Conservation (phyloP, 345 rosid genomes). For the Sisymbrium altissimum region DNA sequence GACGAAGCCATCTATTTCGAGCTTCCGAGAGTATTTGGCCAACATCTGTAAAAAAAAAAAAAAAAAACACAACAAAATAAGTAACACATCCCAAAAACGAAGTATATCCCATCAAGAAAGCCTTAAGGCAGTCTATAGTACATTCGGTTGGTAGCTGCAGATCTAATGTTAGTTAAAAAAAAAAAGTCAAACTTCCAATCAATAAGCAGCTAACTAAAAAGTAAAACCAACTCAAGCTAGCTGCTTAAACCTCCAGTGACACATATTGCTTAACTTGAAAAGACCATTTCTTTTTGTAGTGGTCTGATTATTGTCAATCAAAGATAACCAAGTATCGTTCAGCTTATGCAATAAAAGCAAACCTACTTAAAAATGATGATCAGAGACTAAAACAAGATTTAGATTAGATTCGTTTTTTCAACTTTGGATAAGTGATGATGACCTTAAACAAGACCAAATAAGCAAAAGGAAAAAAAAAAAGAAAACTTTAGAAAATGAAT, state of each 20-base stretch:
- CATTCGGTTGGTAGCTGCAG: not conserved
- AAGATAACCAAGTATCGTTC: not conserved
- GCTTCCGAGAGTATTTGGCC: constrained; percentile 81
- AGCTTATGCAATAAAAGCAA: not conserved
- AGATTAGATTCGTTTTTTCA: not conserved
- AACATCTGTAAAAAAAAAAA: constrained; percentile 51
- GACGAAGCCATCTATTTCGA: constrained; percentile 85
- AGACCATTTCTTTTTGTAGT: not conserved
- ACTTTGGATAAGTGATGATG: not conserved
- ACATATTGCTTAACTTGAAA: not conserved
- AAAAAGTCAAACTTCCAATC: not conserved
- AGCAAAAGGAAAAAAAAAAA: not conserved
- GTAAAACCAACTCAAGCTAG: not conserved
- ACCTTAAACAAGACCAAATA: not conserved
- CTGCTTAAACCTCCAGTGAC: not conserved
- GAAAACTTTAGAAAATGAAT: constrained; percentile 5
- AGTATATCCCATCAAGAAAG: not conserved
- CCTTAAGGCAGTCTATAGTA: constrained; percentile 1
- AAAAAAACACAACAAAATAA: not conserved
- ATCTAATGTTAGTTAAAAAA: not conserved
- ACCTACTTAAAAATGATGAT: constrained; percentile 3
- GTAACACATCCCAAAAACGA: not conserved
- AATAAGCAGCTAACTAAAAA: constrained; percentile 3
- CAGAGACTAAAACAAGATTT: constrained; percentile 17
- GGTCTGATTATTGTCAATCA: no score